Evolutionary conservation across 768 basidiomycete genomes (phyloP).

Genomic region (Pholiota conissans): DNA sequence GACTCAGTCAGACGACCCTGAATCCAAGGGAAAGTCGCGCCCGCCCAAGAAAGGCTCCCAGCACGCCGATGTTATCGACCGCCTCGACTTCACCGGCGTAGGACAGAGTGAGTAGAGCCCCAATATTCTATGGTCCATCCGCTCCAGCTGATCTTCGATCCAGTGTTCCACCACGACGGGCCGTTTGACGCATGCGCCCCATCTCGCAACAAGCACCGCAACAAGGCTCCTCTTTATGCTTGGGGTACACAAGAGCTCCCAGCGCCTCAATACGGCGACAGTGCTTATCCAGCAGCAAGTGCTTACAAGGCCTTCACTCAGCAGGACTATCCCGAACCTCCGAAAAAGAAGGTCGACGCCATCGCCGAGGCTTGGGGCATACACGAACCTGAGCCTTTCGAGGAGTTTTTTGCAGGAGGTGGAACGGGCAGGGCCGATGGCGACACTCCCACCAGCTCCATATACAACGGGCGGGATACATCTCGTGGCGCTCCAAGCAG

Average conservation of each 20-base stretch:
- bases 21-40: constrained; percentile 42
- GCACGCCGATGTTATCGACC: constrained; percentile 89
- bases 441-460: constrained; percentile 66
- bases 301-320: constrained; percentile 48
- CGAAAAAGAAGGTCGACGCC: constrained; percentile 86
- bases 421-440: constrained; percentile 48
- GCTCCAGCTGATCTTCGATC: constrained; percentile 13
- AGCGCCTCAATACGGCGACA: constrained; percentile 32
- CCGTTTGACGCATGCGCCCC: constrained; percentile 92
- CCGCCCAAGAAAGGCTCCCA: constrained; percentile 66
- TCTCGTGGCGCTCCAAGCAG: constrained; percentile 22
- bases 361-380: constrained; percentile 94
- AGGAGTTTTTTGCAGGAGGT: constrained; percentile 86
- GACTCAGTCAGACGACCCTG: constrained; percentile 50
- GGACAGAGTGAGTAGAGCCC: constrained; percentile 66
- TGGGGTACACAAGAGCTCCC: constrained; percentile 54
- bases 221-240: constrained; percentile 81
- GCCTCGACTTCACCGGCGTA: constrained; percentile 82
- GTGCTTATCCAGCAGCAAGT: constrained; percentile 55
- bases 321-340: constrained; percentile 56
- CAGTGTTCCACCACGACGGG: constrained; percentile 92
- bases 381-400: constrained; percentile 88
- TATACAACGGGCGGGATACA: constrained; percentile 67
- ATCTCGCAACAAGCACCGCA: constrained; percentile 79
- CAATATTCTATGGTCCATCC: constrained; percentile 2